Conservation (phyloP, 1,139 yeast species). For the Blastobotrys illinoisensis region DNA sequence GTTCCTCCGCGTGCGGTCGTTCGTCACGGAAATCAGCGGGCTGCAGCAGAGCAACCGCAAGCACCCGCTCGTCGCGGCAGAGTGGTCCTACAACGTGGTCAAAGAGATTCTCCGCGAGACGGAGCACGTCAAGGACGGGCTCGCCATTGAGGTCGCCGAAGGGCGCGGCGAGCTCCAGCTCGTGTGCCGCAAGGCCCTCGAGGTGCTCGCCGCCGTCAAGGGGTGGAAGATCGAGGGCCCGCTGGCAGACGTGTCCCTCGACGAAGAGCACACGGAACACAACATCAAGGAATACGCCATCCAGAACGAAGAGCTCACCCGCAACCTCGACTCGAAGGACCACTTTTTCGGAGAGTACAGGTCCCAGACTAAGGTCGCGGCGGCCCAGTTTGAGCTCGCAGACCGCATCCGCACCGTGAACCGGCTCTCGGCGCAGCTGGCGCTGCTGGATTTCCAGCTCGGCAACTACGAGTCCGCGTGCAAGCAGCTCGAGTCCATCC, state of each 20-base stretch:
- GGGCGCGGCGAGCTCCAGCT: slow-evolving; percentile 38
- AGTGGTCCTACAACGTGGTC: slow-evolving; percentile 33
- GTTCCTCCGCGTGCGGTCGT: slow-evolving; percentile 32
- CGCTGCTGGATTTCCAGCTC: slow-evolving; percentile 57
- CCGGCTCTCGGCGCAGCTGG: slow-evolving; percentile 74
- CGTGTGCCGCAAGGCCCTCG: slow-evolving; percentile 33
- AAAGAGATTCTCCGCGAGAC: slow-evolving; percentile 30
- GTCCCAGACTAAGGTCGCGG: slow-evolving; percentile 41
- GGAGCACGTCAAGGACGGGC: slow-evolving; percentile 24
- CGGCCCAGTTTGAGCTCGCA: slow-evolving; percentile 44
- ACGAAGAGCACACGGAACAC: slow-evolving; percentile 15
- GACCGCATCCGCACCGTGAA: slow-evolving; percentile 61
- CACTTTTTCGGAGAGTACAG: slow-evolving; percentile 35
- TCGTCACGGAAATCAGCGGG: slow-evolving; percentile 39
- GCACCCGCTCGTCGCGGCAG: slow-evolving; percentile 25
- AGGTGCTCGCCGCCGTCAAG: slow-evolving; percentile 29
- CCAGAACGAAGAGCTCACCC: slow-evolving; percentile 15
- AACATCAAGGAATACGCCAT: slow-evolving; percentile 16
- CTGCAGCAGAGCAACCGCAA: slow-evolving; percentile 25
- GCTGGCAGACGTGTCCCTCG: slow-evolving; percentile 36
- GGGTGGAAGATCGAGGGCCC: slow-evolving; percentile 41
- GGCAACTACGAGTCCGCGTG: slow-evolving; percentile 58
- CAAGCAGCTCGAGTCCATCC: slow-evolving; percentile 59
- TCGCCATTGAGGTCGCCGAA: slow-evolving; percentile 31
- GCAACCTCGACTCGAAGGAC: slow-evolving; percentile 15